phyloP scores from a whole-genome alignment of 1,284 basidiomycete genomes.

The Tremellales sp. region DNA sequence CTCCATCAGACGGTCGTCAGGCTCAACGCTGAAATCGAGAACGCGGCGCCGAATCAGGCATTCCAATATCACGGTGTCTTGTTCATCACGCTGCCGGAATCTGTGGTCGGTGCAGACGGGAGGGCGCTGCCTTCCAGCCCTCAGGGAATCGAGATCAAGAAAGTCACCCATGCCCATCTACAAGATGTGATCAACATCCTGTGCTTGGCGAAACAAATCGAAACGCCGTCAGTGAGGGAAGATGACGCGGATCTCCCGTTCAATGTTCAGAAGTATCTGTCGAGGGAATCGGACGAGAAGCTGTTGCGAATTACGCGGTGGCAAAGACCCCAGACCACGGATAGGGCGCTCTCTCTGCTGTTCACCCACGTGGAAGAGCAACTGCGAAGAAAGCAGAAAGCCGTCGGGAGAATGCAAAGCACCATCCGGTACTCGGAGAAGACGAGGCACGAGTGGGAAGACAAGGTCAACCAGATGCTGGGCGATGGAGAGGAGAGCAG shows the following conservation, averaged over 20 bases:
- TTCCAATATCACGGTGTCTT: conserved; percentile 87
- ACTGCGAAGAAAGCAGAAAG: conserved; percentile 89
- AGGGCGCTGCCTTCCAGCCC: conserved; percentile 17
- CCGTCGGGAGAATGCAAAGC: conserved; percentile 93
- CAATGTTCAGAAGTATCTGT: conserved; percentile 84
- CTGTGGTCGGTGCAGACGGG: conserved; percentile 19
- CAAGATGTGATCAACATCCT: conserved; percentile 83
- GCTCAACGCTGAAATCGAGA: conserved; percentile 59
- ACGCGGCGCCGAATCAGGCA: conserved; percentile 45
- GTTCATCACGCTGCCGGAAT: conserved; percentile 54
- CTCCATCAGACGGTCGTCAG: conserved; percentile 77
- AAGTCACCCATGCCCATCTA: conserved; percentile 68
- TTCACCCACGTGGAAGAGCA: conserved; percentile 81
- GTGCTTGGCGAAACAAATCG: conserved; percentile 72
- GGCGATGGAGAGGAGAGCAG: conserved; percentile 58
- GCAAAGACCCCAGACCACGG: conserved; percentile 78
- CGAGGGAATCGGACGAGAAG: conserved; percentile 77
- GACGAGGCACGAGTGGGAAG: conserved; percentile 95
- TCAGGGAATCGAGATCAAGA: conserved; percentile 72
- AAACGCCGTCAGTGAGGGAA: conserved; percentile 83
- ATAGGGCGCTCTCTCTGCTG: conserved; percentile 75
- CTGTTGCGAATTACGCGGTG: conserved; percentile 76
- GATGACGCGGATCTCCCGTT: conserved; percentile 87
- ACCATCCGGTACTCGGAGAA: conserved; percentile 97
- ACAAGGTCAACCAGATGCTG: conserved; percentile 67